Conservation (phyloP, 352 stramenopile genomes). For the Elongisporangium undulatum region DNA sequence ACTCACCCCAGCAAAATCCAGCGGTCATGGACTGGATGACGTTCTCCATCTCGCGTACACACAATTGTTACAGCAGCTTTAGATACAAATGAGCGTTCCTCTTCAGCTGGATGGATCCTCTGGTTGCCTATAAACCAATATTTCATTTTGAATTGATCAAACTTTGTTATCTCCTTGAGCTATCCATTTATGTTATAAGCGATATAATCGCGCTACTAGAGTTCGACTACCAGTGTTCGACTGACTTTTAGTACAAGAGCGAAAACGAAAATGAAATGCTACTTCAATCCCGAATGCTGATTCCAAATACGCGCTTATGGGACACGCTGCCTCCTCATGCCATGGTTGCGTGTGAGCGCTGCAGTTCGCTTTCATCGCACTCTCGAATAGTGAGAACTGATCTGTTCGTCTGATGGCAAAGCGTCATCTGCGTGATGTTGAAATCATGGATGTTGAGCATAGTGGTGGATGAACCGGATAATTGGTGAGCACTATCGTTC, state of each 20-base stretch:
- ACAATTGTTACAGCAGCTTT: slow-evolving; percentile 30
- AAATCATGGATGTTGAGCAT: not conserved
- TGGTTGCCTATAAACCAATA: not conserved
- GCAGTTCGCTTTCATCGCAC: too few relatives aligned
- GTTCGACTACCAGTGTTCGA: too few relatives aligned
- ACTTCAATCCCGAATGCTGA: too few relatives aligned
- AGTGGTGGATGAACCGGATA: not conserved
- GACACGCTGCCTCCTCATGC: too few relatives aligned
- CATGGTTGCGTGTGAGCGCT: too few relatives aligned
- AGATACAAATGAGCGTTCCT: not conserved
- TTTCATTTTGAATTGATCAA: not conserved
- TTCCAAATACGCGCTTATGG: too few relatives aligned
- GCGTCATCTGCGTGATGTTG: not conserved
- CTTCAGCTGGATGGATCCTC: not conserved
- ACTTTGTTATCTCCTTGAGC: not conserved
- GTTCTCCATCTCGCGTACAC: slow-evolving; percentile 31
- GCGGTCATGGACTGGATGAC: slow-evolving; percentile 22
- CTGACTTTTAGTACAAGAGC: too few relatives aligned
- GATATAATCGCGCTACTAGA: too few relatives aligned
- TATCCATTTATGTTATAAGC: too few relatives aligned
- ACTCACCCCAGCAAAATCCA: slow-evolving; percentile 1
- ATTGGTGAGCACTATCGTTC: not conserved
- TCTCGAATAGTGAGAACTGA: too few relatives aligned
- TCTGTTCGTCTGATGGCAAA: too few relatives aligned
- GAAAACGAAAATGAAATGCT: too few relatives aligned